Conservation (phyloP, 2,329 filamentous ascomycete species). For the Xylariales sp. region DNA sequence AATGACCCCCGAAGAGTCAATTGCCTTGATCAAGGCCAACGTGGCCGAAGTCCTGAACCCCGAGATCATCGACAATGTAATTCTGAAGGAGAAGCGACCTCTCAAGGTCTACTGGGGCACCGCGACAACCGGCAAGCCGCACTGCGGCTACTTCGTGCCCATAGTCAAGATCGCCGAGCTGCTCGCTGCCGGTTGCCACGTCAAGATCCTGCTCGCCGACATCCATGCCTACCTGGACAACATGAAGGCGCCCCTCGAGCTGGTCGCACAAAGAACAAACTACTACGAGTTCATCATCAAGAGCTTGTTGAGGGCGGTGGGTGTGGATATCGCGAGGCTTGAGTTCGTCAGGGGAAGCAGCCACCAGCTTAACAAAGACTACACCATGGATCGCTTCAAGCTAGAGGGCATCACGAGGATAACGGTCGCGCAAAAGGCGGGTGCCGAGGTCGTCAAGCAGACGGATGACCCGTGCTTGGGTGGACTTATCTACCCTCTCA, state of each 20-base stretch:
- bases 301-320: constrained; percentile 68
- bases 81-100: constrained; percentile 65
- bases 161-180: constrained; percentile 88
- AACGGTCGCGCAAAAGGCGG: constrained; percentile 70
- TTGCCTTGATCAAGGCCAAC: constrained; percentile 74
- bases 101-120: constrained; percentile 86
- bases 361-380: constrained; percentile 70
- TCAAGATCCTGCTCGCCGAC: constrained; percentile 72
- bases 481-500: constrained; percentile 75
- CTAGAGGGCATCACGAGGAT: constrained; percentile 66
- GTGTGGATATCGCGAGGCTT: constrained; percentile 73
- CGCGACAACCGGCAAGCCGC: constrained; percentile 80
- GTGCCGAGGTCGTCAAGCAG: constrained; percentile 93
- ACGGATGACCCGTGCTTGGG: constrained; percentile 68
- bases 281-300: constrained; percentile 81
- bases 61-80: constrained; percentile 71
- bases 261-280: constrained; percentile 73
- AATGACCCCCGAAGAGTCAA: constrained; percentile 9
- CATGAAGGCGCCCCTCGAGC: constrained; percentile 81
- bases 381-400: constrained; percentile 86
- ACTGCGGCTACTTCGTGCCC: constrained; percentile 85
- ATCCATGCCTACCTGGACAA: constrained; percentile 77
- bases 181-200: constrained; percentile 76
- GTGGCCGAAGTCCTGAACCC: constrained; percentile 77
- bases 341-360: constrained; percentile 79